Evolutionary conservation across 805 yeast species (phyloP).

Genomic region (Saccharomycopsis selenospora): DNA sequence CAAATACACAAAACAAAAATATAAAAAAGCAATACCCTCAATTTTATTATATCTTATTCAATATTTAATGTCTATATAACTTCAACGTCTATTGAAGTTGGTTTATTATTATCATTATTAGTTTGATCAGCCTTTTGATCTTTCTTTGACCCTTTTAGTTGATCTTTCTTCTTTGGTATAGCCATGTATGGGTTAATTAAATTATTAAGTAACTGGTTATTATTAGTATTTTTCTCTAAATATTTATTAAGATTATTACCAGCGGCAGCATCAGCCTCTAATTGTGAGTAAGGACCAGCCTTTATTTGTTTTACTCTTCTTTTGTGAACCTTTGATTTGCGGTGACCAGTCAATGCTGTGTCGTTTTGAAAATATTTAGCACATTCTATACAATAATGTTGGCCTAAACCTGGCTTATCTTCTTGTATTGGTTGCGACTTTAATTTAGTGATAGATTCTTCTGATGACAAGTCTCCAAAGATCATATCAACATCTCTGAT

Average conservation of each 20-base stretch:
- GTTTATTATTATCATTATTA: too few relatives aligned
- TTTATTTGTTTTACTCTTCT: constrained; percentile 73
- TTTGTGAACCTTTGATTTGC: constrained; percentile 72
- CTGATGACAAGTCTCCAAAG: constrained; percentile 60
- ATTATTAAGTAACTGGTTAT: constrained; percentile 4
- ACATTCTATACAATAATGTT: constrained; percentile 89
- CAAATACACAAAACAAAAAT: too few relatives aligned
- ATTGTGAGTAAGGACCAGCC: constrained; percentile 75
- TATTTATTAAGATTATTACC: constrained; percentile 56
- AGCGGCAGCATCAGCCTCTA: constrained; percentile 87
- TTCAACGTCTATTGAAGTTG: too few relatives aligned
- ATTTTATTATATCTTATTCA: too few relatives aligned
- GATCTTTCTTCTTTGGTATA: constrained; percentile 8
- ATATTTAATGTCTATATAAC: too few relatives aligned
- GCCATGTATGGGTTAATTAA: constrained; percentile 6
- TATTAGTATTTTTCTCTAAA: constrained; percentile 5
- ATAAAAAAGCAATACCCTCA: too few relatives aligned
- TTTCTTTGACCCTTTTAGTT: constrained; percentile 1
- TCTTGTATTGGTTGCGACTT: constrained; percentile 85
- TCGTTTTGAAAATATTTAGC: constrained; percentile 85
- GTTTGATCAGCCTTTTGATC: too few relatives aligned
- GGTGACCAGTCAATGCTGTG: constrained; percentile 62
- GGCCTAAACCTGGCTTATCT: constrained; percentile 89
- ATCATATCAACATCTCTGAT: constrained; percentile 79
- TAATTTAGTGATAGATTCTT: constrained; percentile 54